Conservation (phyloP, 441 rosid genomes). For the Brassica balearica region DNA sequence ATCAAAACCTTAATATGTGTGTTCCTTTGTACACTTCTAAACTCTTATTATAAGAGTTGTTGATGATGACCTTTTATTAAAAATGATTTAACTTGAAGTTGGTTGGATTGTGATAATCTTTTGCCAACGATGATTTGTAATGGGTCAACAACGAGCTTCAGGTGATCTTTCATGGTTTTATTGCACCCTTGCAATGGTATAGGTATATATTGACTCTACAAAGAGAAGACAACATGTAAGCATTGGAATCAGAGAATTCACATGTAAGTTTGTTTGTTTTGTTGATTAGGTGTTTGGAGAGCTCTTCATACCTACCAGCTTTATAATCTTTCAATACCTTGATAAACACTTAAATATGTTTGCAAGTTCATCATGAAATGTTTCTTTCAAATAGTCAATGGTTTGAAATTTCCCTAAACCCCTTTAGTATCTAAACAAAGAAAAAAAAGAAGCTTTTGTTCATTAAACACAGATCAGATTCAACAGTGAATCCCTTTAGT, state of each 20-base stretch:
- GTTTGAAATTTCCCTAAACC: neutral
- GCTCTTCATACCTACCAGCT: neutral
- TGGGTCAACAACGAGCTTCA: neutral
- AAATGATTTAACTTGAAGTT: neutral
- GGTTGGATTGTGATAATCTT: neutral
- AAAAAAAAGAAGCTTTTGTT: too few relatives aligned
- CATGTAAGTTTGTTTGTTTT: neutral
- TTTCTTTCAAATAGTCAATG: neutral
- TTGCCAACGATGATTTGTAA: neutral
- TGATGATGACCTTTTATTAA: neutral
- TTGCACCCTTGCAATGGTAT: neutral
- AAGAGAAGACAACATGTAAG: neutral
- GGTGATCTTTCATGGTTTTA: neutral
- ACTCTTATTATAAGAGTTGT: neutral
- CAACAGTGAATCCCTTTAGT: too few relatives aligned
- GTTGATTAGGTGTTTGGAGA: neutral
- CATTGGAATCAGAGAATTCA: neutral
- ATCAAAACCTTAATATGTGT: neutral
- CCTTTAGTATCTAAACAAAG: too few relatives aligned
- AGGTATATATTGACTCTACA: neutral
- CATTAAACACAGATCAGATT: too few relatives aligned
- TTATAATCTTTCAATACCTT: neutral
- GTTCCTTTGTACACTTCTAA: neutral
- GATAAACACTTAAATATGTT: neutral
- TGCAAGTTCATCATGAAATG: neutral